phyloP scores from a whole-genome alignment of 2,329 filamentous ascomycete species.

The Aspergillus pseudonomiae region DNA sequence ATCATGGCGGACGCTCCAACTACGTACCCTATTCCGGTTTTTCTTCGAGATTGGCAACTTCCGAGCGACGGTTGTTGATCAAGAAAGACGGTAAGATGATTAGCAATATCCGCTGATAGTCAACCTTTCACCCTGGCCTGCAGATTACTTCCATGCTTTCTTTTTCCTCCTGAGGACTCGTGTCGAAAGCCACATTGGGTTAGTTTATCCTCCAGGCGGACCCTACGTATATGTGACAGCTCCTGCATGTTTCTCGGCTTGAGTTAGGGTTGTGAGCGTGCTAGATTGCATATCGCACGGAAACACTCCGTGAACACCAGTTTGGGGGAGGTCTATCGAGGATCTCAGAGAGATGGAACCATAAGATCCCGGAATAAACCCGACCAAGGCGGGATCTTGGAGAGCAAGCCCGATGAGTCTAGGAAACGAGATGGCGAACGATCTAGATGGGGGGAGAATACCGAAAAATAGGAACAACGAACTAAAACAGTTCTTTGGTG shows the following conservation, averaged over 20 bases:
- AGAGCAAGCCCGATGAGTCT: not conserved
- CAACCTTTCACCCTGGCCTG: not conserved
- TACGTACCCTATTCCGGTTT: not conserved
- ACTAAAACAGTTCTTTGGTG: not conserved
- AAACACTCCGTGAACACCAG: slow-evolving; percentile 1
- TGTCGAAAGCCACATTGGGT: not conserved
- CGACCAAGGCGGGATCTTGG: not conserved
- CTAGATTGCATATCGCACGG: not conserved
- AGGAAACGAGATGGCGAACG: not conserved
- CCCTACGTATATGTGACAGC: not conserved
- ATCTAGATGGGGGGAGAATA: not conserved
- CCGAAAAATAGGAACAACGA: not conserved
- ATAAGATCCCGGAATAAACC: not conserved
- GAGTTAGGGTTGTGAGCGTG: not conserved
- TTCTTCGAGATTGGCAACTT: not conserved
- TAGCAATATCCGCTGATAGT: not conserved
- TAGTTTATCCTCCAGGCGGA: not conserved
- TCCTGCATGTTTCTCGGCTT: not conserved
- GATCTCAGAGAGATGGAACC: not conserved
- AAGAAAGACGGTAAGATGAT: not conserved
- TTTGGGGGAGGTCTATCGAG: not conserved
- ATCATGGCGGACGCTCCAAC: not conserved
- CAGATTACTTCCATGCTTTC: not conserved
- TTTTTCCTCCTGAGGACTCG: not conserved
- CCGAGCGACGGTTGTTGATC: not conserved